Evolutionary conservation across 73 alveolate species (phyloP), one percentile per base, ranked within the genome.

Genomic region (Tetrahymena elliotti): DNA sequence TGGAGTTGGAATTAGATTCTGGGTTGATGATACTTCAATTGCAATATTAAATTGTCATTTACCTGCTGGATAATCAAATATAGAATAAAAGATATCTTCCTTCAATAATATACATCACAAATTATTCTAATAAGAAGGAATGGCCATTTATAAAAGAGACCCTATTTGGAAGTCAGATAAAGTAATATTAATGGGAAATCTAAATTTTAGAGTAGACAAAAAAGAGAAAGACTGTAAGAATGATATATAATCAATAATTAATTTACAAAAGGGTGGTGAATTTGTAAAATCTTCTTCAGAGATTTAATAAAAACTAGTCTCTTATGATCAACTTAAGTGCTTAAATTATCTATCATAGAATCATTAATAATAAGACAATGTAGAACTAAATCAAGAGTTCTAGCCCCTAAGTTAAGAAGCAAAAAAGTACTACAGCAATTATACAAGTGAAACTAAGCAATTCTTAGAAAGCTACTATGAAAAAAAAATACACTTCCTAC

Each of bases 401-500:
- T 95, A 83, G 40, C 94, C 96, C 93, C 35, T 88, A 94, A 36
- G 96, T 52, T 40, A 94, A 93, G 93, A 97, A 35, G 94, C 53
- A 54, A 93, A 97, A 94, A 84, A 36, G 53, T 96, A 97, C 95
- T 93, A 95, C 94, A 99, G 97, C 68, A 88, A 93, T 53, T 93
- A 96, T 52, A 96, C 98, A 92, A 97, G 97, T 53, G 40, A 95
- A 16, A 99, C 99, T 20, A 99, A 98, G 94, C 95, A 97, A 93
- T 97, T 97, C 97, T 97, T 98, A 82, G 93, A 98, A 22, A 96
- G 94, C n/a, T 94, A 95, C 47, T 88, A 83, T 38, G 99, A 99
- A 96, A 98, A 98, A 20, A 95, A 93, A 24, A 98, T 99, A 34
- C 95, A 97, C 84, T 99, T 99, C 88, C 83, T 94, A 35, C 99